Percentiles rank a stretch among this genome's conserved stretches.
phyloP scores from a whole-genome alignment of 306 rosid genomes.

The barrel medic (Medicago truncatula) region DNA sequence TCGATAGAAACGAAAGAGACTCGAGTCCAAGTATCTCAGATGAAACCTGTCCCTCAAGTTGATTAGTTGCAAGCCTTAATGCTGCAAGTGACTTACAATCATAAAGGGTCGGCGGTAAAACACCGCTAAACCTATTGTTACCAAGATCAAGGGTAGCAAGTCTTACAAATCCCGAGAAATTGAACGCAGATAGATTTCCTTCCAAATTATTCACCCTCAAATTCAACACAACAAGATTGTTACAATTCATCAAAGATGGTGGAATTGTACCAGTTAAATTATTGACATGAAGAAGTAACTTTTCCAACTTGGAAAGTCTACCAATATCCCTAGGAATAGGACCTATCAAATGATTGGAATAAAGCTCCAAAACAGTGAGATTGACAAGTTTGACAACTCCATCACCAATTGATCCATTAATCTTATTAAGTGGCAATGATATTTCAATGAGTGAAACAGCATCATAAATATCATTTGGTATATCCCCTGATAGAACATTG shows the following conservation, averaged over 20 bases:
- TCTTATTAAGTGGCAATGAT: conserved; percentile 65
- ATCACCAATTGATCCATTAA: conserved; percentile 60
- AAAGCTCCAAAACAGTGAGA: conserved; percentile 75
- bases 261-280: conserved; percentile 73
- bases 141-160: conserved; percentile 84
- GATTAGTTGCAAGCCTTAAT: conserved; percentile 71
- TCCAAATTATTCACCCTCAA: conserved; percentile 71
- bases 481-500: conserved; percentile 62
- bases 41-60: conserved; percentile 68
- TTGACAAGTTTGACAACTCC: conserved; percentile 55
- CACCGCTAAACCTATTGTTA: conserved; percentile 70
- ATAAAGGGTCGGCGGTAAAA: conserved; percentile 75
- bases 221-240: conserved; percentile 68
- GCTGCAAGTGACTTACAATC: conserved; percentile 78
- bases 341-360: conserved; percentile 66
- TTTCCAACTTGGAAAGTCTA: conserved; percentile 61
- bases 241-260: conserved; percentile 65
- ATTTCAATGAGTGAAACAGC: conserved; percentile 55
- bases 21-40: conserved; percentile 61
- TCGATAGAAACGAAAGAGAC: conserved; percentile 72
- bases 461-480: conserved; percentile 69
- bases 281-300: conserved; percentile 71
- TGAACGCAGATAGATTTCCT: conserved; percentile 69
- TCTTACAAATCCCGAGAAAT: conserved; percentile 64
- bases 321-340: conserved; percentile 69